phyloP scores from a whole-genome alignment of 2,329 filamentous ascomycete genomes.

The Drechslerella coelobrocha region DNA sequence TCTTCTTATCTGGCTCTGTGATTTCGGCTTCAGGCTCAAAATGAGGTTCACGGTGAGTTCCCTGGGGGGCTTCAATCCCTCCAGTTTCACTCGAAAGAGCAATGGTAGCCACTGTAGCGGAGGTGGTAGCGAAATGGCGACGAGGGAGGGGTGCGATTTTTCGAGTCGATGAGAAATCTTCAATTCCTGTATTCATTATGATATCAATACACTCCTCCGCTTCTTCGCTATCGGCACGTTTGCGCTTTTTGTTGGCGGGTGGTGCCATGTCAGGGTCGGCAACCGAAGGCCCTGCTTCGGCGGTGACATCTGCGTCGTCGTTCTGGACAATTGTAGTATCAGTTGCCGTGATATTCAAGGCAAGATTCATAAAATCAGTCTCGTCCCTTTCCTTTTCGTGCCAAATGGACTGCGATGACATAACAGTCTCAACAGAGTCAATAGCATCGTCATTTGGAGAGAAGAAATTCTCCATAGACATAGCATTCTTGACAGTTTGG shows the following conservation, averaged over 20 bases:
- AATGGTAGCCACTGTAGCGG: constrained; percentile 24
- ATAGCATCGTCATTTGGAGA: constrained; percentile 36
- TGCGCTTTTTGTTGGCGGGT: constrained; percentile 39
- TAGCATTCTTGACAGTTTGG: constrained; percentile 43
- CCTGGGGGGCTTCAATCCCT: constrained; percentile 23
- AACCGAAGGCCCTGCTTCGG: neutral
- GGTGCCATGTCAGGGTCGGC: constrained; percentile 3
- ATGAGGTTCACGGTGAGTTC: constrained; percentile 22
- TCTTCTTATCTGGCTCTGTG: constrained; percentile 52
- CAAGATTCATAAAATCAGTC: neutral
- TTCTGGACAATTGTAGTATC: neutral
- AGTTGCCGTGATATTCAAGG: too few relatives aligned
- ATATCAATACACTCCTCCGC: constrained; percentile 6
- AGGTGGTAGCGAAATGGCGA: constrained; percentile 17
- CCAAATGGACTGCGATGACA: neutral
- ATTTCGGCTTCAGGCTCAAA: constrained; percentile 19
- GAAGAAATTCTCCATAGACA: constrained; percentile 50
- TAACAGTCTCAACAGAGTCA: neutral
- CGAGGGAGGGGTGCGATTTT: constrained; percentile 29
- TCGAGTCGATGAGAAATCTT: constrained; percentile 7
- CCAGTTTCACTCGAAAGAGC: constrained; percentile 51
- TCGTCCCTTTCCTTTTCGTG: constrained; percentile 10
- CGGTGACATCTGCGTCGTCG: neutral
- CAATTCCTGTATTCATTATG: neutral
- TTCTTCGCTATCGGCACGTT: constrained; percentile 30